Percentiles rank a stretch among this genome's conserved stretches.
phyloP scores from a whole-genome alignment of 2,329 filamentous ascomycete species.

The Ascochyta rabiei region DNA sequence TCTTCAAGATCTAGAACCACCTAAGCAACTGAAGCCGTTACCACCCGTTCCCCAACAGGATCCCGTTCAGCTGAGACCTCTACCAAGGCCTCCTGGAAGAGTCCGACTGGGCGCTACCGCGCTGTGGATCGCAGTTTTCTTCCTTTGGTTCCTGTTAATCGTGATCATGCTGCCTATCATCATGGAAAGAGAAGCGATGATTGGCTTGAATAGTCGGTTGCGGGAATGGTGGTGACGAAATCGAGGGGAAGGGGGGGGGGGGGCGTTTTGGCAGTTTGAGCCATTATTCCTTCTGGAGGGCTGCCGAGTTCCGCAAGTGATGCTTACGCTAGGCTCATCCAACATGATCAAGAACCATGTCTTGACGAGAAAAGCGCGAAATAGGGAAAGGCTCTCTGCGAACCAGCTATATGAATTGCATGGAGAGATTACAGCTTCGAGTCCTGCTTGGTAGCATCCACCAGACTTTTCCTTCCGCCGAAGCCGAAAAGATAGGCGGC shows the following conservation, averaged over 20 bases:
- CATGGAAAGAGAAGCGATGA: conserved; percentile 38
- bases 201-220: conserved; percentile 31
- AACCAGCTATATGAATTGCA: neutral
- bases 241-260: too few relatives aligned
- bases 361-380: too few relatives aligned
- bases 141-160: conserved; percentile 32
- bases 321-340: too few relatives aligned
- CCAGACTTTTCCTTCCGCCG: conserved; percentile 52
- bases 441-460: conserved; percentile 39
- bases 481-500: conserved; percentile 65
- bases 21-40: conserved; percentile 19
- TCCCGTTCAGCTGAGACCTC: conserved; percentile 11
- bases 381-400: too few relatives aligned
- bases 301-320: too few relatives aligned
- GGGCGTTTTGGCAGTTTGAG: neutral
- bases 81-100: conserved; percentile 17
- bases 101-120: conserved; percentile 3
- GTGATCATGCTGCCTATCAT: conserved; percentile 36
- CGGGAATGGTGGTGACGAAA: neutral
- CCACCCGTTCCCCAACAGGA: conserved; percentile 13
- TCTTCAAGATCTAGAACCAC: neutral
- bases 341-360: too few relatives aligned
- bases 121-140: conserved; percentile 25
- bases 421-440: conserved; percentile 35
- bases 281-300: neutral